Evolutionary conservation across 768 basidiomycete species (phyloP).

Genomic region (Pleurotus cornucopiae): DNA sequence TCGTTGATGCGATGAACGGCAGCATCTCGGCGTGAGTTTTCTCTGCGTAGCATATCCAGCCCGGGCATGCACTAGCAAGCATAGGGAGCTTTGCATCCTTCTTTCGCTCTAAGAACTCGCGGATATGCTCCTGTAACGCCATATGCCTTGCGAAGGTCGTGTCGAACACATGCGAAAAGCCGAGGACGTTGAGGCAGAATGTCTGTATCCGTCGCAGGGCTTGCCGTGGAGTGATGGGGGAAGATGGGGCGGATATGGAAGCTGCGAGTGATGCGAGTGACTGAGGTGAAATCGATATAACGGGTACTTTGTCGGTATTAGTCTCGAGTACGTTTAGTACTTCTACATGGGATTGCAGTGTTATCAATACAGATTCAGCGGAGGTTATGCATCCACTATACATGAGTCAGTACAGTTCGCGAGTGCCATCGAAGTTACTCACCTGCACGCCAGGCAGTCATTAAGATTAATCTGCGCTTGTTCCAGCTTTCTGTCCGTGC

Average conservation of each 20-base stretch:
- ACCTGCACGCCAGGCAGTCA: constrained; percentile 98
- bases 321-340: constrained; percentile 73
- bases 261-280: constrained; percentile 77
- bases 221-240: constrained; percentile 44
- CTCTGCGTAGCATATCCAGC: constrained; percentile 99
- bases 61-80: constrained; percentile 94
- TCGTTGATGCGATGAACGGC: constrained; percentile 81
- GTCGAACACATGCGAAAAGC: constrained; percentile 84
- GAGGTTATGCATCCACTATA: constrained; percentile 95
- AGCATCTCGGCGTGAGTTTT: constrained; percentile 94
- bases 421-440: constrained; percentile 18
- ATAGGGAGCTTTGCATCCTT: constrained; percentile 62
- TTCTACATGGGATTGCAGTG: constrained; percentile 91
- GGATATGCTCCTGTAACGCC: constrained; percentile 73
- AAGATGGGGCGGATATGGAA: constrained; percentile 49
- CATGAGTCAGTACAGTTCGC: background rate
- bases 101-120: constrained; percentile 77
- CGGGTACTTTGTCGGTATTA: constrained; percentile 58
- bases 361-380: constrained; percentile 95
- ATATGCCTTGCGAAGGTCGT: constrained; percentile 93
- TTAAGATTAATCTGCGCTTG: constrained; percentile 96
- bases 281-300: constrained; percentile 89
- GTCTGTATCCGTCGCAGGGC: constrained; percentile 68
- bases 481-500: constrained; percentile 60
- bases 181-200: constrained; percentile 65